These are phyloP conservation scores for Aspergillus transmontanensis DNA, from an alignment of 2,329 filamentous ascomycete genomes.

Conservation along the genomic window DNA sequence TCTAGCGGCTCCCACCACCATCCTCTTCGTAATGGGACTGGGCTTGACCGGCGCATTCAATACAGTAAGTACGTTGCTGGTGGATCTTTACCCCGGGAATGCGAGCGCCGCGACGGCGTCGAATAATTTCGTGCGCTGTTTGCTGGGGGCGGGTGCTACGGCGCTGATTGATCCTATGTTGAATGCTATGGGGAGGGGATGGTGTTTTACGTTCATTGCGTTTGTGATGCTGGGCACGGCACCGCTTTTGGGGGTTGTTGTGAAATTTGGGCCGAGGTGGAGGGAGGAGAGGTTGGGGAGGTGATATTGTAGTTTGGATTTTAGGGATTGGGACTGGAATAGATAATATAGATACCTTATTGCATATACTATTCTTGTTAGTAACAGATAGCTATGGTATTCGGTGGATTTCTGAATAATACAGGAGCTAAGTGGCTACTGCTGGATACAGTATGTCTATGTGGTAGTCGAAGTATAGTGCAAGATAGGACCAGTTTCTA, in stretches of 20 bases:
- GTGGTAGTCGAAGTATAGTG: background rate
- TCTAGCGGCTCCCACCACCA: slow-evolving; percentile 39
- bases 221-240: background rate
- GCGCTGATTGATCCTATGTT: slow-evolving; percentile 49
- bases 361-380: too few relatives aligned
- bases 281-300: background rate
- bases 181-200: background rate
- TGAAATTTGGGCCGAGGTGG: background rate
- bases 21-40: slow-evolving; percentile 43
- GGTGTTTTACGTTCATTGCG: background rate
- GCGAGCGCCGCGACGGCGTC: slow-evolving; percentile 48
- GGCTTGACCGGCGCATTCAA: slow-evolving; percentile 46
- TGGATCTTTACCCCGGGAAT: slow-evolving; percentile 47
- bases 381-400: too few relatives aligned
- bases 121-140: slow-evolving; percentile 47
- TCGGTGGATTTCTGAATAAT: too few relatives aligned
- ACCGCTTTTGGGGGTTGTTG: background rate
- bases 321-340: too few relatives aligned
- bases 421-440: too few relatives aligned
- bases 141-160: slow-evolving; percentile 47
- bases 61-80: slow-evolving; percentile 49
- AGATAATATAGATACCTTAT: background rate
- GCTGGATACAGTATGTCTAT: too few relatives aligned
- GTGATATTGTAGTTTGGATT: too few relatives aligned
- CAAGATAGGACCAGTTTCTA: background rate